Conservation (phyloP, 1,139 yeast species). For the Spencermartinsiella ligniputridi region DNA sequence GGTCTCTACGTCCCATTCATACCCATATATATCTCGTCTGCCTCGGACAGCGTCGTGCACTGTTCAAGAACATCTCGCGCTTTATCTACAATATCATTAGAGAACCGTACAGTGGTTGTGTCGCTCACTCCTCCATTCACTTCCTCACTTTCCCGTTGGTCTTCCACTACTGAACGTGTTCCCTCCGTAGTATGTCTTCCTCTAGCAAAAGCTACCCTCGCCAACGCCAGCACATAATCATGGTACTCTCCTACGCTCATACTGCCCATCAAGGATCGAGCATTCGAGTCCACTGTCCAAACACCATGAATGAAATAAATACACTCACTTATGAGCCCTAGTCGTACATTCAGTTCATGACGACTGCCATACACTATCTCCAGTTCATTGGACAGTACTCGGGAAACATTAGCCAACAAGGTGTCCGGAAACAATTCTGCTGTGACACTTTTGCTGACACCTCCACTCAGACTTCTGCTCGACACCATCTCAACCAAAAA, state of each 20-base stretch:
- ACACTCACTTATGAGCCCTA: constrained; percentile 16
- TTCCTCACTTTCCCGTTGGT: constrained; percentile 43
- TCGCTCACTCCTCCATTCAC: constrained; percentile 41
- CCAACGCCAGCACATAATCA: constrained; percentile 49
- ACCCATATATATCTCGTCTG: constrained; percentile 57
- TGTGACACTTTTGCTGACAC: too few species aligned
- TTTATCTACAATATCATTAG: constrained; percentile 58
- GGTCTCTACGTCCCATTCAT: too few species aligned
- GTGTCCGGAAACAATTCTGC: constrained; percentile 1
- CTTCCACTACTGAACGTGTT: too few species aligned
- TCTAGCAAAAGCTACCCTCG: constrained; percentile 48
- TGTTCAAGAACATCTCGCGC: constrained; percentile 68
- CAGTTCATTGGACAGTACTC: not conserved
- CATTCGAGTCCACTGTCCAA: constrained; percentile 19
- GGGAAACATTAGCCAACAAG: not conserved
- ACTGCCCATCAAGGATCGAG: constrained; percentile 12
- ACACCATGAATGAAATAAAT: constrained; percentile 22
- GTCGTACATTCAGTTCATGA: not conserved
- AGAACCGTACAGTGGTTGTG: constrained; percentile 40
- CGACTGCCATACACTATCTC: constrained; percentile 10
- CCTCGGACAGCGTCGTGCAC: constrained; percentile 71
- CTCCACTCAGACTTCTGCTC: not conserved
- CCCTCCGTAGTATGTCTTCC: not conserved
- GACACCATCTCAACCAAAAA: not conserved
- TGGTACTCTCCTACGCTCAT: constrained; percentile 28